These are phyloP conservation scores for Eucalyptus brandiana DNA, from an alignment of 345 rosid genomes.

Conservation along the genomic window DNA sequence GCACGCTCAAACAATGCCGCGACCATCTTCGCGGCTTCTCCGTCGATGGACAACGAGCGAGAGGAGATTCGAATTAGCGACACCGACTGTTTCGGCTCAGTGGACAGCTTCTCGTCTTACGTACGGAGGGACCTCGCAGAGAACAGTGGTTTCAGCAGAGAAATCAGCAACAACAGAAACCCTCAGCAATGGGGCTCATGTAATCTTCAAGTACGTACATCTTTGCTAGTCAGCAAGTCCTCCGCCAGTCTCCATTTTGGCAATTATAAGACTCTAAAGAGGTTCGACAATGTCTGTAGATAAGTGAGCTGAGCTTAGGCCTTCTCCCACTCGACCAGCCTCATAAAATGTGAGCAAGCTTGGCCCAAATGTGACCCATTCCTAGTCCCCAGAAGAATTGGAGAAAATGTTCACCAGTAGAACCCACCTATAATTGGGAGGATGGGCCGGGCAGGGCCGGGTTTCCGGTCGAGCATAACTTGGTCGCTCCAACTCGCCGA, in stretches of 20 bases:
- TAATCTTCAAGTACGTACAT: neutral
- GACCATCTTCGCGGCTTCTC: slow-evolving; percentile 2
- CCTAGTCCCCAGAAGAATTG: neutral
- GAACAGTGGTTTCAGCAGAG: neutral
- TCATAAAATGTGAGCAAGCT: neutral
- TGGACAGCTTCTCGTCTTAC: neutral
- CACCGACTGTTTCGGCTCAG: neutral
- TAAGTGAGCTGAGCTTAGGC: neutral
- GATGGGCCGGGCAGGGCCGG: neutral
- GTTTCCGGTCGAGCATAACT: neutral
- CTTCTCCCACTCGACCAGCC: neutral
- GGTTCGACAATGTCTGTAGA: neutral
- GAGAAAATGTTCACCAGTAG: neutral
- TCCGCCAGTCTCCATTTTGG: neutral
- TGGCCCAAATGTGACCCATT: neutral
- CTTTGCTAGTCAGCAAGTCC: neutral
- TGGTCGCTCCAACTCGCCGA: neutral
- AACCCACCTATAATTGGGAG: neutral
- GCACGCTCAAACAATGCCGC: neutral
- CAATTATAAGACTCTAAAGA: neutral
- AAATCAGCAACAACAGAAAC: neutral
- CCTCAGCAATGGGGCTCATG: neutral
- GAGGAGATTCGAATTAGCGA: neutral
- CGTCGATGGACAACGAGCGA: neutral
- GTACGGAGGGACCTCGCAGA: neutral